Evolutionary conservation across 2,329 filamentous ascomycete species (phyloP).

Genomic region (Talaromyces amestolkiae): DNA sequence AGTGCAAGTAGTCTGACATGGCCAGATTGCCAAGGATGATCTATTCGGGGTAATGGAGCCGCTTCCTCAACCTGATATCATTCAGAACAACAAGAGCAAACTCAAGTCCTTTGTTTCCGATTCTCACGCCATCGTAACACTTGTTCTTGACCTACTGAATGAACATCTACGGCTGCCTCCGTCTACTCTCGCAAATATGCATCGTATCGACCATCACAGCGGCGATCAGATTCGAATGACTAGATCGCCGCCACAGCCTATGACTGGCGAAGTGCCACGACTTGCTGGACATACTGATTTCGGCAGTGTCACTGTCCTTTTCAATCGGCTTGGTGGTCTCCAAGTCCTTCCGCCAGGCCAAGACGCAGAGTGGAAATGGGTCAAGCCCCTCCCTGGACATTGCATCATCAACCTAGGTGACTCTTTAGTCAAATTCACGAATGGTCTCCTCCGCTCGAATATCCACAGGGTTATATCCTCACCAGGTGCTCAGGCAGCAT

Average conservation of each 20-base stretch:
- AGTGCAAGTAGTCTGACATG: background rate
- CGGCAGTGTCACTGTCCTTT: conserved; percentile 55
- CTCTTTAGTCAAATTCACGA: conserved; percentile 46
- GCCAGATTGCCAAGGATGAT: conserved; percentile 53
- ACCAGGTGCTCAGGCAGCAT: conserved; percentile 47
- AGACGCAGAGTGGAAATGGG: conserved; percentile 51
- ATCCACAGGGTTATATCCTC: conserved; percentile 53
- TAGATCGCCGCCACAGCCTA: conserved; percentile 48
- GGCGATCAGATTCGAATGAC: conserved; percentile 57
- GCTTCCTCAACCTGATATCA: conserved; percentile 45
- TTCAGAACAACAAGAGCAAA: conserved; percentile 36
- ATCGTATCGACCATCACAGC: conserved; percentile 43
- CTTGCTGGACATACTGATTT: conserved; percentile 58
- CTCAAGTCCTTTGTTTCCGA: conserved; percentile 46
- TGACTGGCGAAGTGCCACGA: conserved; percentile 42
- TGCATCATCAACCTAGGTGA: conserved; percentile 47
- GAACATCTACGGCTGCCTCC: conserved; percentile 43
- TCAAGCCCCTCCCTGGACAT: conserved; percentile 51
- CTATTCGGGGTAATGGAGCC: conserved; percentile 41
- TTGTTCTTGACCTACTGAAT: conserved; percentile 48
- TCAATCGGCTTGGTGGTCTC: conserved; percentile 56
- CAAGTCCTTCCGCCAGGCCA: conserved; percentile 50
- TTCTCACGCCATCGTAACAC: conserved; percentile 47
- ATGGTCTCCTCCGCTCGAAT: conserved; percentile 41
- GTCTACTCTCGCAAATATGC: conserved; percentile 46